Evolutionary conservation across 2,329 filamentous ascomycete species (phyloP).

Genomic region (Aspergillus sp.): DNA sequence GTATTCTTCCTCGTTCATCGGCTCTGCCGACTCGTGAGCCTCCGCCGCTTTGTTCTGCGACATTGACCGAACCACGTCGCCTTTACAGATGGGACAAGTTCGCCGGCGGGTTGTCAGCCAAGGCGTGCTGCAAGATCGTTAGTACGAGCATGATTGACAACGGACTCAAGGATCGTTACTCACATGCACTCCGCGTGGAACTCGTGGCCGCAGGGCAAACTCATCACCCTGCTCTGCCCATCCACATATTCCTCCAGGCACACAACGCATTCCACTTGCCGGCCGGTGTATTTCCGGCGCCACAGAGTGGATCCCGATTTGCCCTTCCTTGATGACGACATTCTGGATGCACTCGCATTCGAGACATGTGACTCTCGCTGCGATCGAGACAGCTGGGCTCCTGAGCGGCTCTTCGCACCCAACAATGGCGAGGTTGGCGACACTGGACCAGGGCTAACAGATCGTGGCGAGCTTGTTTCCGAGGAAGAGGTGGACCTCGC

Average conservation of each 20-base stretch:
- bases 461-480: slow-evolving; percentile 58
- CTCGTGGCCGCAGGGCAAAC: slow-evolving; percentile 93
- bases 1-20: slow-evolving; percentile 41
- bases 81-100: slow-evolving; percentile 99
- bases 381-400: slow-evolving; percentile 37
- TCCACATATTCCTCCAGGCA: slow-evolving; percentile 96
- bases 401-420: slow-evolving; percentile 33
- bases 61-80: slow-evolving; percentile 76
- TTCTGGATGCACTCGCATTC: slow-evolving; percentile 23
- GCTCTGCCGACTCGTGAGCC: slow-evolving; percentile 36
- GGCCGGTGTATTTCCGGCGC: slow-evolving; percentile 62
- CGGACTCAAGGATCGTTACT: slow-evolving; percentile 48
- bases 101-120: slow-evolving; percentile 94
- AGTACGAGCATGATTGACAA: slow-evolving; percentile 14
- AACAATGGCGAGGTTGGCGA: slow-evolving; percentile 81
- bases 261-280: slow-evolving; percentile 87
- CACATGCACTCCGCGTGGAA: slow-evolving; percentile 99
- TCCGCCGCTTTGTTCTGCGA: slow-evolving; percentile 44
- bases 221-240: slow-evolving; percentile 94
- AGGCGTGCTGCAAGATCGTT: slow-evolving; percentile 66
- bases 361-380: slow-evolving; percentile 39
- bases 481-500: slow-evolving; percentile 55
- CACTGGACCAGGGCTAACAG: slow-evolving; percentile 64
- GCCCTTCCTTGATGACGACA: slow-evolving; percentile 43
- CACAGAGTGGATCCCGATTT: slow-evolving; percentile 46